phyloP scores from a whole-genome alignment of 1,139 yeast genomes.

The Arxiozyma slooffiae region DNA sequence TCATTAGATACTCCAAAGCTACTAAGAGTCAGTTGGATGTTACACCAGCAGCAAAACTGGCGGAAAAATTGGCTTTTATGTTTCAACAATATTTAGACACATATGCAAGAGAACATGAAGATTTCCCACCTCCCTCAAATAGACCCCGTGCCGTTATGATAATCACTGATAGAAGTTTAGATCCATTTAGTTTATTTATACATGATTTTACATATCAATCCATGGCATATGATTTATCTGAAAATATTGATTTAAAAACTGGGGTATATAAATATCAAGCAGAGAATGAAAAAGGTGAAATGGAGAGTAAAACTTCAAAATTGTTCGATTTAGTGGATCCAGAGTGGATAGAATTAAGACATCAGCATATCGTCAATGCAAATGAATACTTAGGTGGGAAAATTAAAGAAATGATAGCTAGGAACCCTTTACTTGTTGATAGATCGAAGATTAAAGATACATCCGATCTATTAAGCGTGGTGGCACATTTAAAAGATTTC shows the following conservation, averaged over 20 bases:
- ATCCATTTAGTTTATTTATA: constrained; percentile 70
- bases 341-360: constrained; percentile 67
- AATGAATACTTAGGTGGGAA: constrained; percentile 53
- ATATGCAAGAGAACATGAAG: constrained; percentile 58
- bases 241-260: constrained; percentile 38
- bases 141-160: constrained; percentile 66
- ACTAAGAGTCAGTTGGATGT: constrained; percentile 38
- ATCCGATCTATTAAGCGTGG: constrained; percentile 53
- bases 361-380: constrained; percentile 68
- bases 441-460: constrained; percentile 51
- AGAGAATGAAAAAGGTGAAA: constrained; percentile 52
- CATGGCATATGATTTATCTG: constrained; percentile 63
- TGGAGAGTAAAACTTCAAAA: constrained; percentile 37
- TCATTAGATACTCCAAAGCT: constrained; percentile 55
- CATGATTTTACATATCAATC: constrained; percentile 95
- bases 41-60: constrained; percentile 50
- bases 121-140: constrained; percentile 45
- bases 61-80: constrained; percentile 62
- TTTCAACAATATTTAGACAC: constrained; percentile 66
- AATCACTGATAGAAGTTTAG: constrained; percentile 75
- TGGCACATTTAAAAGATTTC: constrained; percentile 58
- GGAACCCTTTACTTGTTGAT: constrained; percentile 63
- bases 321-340: constrained; percentile 54
- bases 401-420: constrained; percentile 57
- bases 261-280: constrained; percentile 49